These are phyloP conservation scores for Neofusicoccum kwambonambiense DNA, from an alignment of 2,329 filamentous ascomycete genomes.

Conservation along the genomic window DNA sequence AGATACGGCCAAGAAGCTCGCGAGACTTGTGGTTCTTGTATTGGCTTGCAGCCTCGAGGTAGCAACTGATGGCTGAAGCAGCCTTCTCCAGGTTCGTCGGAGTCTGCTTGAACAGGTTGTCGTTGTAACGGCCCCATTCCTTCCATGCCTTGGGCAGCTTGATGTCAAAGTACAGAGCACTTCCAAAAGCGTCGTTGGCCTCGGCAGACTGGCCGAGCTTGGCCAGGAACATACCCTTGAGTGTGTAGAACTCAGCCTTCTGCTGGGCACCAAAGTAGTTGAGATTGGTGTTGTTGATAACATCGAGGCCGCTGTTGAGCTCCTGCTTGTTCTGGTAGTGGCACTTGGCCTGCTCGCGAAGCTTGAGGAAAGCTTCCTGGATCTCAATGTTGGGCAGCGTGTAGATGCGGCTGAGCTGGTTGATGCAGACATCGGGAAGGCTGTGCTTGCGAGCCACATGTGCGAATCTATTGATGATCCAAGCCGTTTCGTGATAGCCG, in stretches of 20 bases:
- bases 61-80: constrained; percentile 90
- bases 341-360: constrained; percentile 97
- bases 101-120: constrained; percentile 91
- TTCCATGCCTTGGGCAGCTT: constrained; percentile 96
- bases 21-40: constrained; percentile 97
- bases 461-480: constrained; percentile 99
- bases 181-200: constrained; percentile 90
- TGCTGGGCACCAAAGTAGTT: constrained; percentile 96
- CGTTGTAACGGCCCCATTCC: constrained; percentile 98
- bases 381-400: constrained; percentile 99
- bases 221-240: constrained; percentile 99
- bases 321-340: constrained; percentile 96
- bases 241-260: constrained; percentile 97
- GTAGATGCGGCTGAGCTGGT: constrained; percentile 94
- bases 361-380: constrained; percentile 95
- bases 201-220: constrained; percentile 89
- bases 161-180: constrained; percentile 93
- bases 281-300: constrained; percentile 99
- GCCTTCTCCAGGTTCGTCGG: constrained; percentile 78
- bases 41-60: constrained; percentile 89
- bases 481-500: constrained; percentile 97
- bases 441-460: constrained; percentile 97
- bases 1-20: constrained; percentile 86
- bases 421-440: constrained; percentile 95
- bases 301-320: constrained; percentile 87